A percentile compares a stretch with the other conserved stretches of the same genome.
These are phyloP conservation scores for Phaeosphaeriaceae sp. DNA, from an alignment of 2,329 filamentous ascomycete genomes.

Conservation along the genomic window DNA sequence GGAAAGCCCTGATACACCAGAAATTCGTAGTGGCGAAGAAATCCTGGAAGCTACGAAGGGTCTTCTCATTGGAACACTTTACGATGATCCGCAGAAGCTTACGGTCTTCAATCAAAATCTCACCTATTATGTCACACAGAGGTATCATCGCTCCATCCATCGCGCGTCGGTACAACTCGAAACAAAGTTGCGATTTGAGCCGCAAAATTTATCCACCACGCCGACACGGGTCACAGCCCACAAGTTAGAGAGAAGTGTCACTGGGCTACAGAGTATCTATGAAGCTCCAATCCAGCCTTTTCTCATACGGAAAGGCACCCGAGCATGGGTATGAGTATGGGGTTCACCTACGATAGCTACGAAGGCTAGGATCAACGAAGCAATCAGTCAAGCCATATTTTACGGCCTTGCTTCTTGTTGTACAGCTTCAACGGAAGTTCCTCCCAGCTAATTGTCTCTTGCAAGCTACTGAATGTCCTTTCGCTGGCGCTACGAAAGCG, in stretches of 20 bases:
- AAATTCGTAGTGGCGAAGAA: conserved; percentile 22
- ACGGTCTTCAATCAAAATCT: conserved; percentile 14
- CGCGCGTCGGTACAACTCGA: conserved; percentile 11
- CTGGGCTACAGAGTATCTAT: conserved; percentile 8
- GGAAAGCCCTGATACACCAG: background rate
- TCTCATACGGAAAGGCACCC: conserved; percentile 11
- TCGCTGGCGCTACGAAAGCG: conserved; percentile 13
- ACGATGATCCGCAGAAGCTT: conserved; percentile 9
- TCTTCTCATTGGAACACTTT: conserved; percentile 12
- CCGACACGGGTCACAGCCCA: conserved; percentile 8
- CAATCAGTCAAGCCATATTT: conserved; percentile 23
- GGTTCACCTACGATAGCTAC: background rate
- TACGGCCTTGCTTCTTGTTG: conserved; percentile 4
- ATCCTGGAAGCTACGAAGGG: conserved; percentile 22
- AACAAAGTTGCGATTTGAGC: conserved; percentile 8
- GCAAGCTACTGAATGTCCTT: conserved; percentile 4
- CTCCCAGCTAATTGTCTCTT: conserved; percentile 8
- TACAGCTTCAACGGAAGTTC: conserved; percentile 2
- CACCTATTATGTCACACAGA: conserved; percentile 16
- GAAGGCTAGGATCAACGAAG: background rate
- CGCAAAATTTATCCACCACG: conserved; percentile 8
- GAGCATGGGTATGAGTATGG: conserved; percentile 1
- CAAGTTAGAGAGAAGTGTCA: conserved; percentile 12
- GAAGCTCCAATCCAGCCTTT: conserved; percentile 9
- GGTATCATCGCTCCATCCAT: conserved; percentile 17